Percentiles rank a stretch among this genome's conserved stretches.
Conservation (phyloP, 2,329 filamentous ascomycete genomes). For the Pseudogymnoascus sp. region DNA sequence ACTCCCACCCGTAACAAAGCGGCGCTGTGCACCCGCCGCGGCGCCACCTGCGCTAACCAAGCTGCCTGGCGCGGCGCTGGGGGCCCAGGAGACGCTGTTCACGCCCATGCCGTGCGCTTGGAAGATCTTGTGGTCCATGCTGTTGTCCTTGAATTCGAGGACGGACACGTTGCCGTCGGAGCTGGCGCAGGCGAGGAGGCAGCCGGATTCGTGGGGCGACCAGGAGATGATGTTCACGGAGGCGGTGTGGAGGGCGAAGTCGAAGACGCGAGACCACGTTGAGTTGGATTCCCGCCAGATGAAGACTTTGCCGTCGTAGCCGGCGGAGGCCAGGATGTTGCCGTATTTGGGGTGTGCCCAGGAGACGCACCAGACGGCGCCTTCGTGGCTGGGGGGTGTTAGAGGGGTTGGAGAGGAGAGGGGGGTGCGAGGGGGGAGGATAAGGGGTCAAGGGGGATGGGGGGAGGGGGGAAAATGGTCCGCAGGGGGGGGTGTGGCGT, state of each 20-base stretch:
- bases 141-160: constrained; percentile 94
- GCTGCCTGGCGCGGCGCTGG: constrained; percentile 73
- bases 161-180: constrained; percentile 91
- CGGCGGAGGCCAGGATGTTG: constrained; percentile 90
- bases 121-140: constrained; percentile 83
- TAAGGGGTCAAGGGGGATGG: too few relatives aligned
- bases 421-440: background rate
- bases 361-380: constrained; percentile 93
- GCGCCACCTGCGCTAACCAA: constrained; percentile 65
- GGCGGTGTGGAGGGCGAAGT: constrained; percentile 88
- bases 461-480: background rate
- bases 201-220: constrained; percentile 95
- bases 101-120: constrained; percentile 88
- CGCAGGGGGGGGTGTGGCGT: constrained; percentile 25
- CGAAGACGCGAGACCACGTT: constrained; percentile 80
- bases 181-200: constrained; percentile 86
- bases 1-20: constrained; percentile 90
- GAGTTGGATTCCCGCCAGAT: constrained; percentile 85
- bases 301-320: constrained; percentile 95
- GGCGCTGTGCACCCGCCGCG: constrained; percentile 56
- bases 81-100: constrained; percentile 94
- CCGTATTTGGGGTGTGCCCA: constrained; percentile 99
- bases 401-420: constrained; percentile 12
- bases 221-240: constrained; percentile 95
- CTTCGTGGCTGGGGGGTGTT: constrained; percentile 65